Evolutionary conservation across 192 early-diverging fungal species (phyloP).

Genomic region (Coemansia sp.): DNA sequence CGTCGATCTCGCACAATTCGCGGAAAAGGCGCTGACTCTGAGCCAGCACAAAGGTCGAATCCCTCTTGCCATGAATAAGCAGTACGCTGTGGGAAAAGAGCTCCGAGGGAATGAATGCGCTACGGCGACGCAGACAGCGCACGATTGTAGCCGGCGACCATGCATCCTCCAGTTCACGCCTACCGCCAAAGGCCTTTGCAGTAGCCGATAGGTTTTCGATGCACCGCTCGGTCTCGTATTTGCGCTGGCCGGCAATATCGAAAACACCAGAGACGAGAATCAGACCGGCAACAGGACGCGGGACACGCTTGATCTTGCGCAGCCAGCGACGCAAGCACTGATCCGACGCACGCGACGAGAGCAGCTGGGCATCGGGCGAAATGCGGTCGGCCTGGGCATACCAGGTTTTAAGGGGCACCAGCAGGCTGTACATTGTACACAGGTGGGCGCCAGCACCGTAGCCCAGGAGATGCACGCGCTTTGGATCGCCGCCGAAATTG

Average conservation of each 20-base stretch:
- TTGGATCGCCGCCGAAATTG: constrained; percentile 47
- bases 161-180: constrained; percentile 31
- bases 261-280: constrained; percentile 49
- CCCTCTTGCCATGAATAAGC: constrained; percentile 43
- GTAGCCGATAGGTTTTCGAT: constrained; percentile 45
- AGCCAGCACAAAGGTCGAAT: constrained; percentile 49
- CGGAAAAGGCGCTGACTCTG: constrained; percentile 50
- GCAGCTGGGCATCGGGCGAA: constrained; percentile 35
- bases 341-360: constrained; percentile 26
- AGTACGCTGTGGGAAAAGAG: constrained; percentile 38
- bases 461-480: constrained; percentile 41
- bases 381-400: constrained; percentile 51
- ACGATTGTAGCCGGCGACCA: constrained; percentile 47
- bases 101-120: constrained; percentile 32
- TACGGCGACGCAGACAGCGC: constrained; percentile 34
- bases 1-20: constrained; percentile 43
- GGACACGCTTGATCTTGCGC: constrained; percentile 18
- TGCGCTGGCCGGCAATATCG: constrained; percentile 40
- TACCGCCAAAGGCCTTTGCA: constrained; percentile 24
- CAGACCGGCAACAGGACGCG: constrained; percentile 42
- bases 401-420: constrained; percentile 43
- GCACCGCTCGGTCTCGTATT: constrained; percentile 47
- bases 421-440: constrained; percentile 50
- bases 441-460: constrained; percentile 51
- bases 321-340: constrained; percentile 30